Evolutionary conservation across 371 early-diverging fungal genomes (phyloP).

Genomic region (Mucor piriformis): DNA sequence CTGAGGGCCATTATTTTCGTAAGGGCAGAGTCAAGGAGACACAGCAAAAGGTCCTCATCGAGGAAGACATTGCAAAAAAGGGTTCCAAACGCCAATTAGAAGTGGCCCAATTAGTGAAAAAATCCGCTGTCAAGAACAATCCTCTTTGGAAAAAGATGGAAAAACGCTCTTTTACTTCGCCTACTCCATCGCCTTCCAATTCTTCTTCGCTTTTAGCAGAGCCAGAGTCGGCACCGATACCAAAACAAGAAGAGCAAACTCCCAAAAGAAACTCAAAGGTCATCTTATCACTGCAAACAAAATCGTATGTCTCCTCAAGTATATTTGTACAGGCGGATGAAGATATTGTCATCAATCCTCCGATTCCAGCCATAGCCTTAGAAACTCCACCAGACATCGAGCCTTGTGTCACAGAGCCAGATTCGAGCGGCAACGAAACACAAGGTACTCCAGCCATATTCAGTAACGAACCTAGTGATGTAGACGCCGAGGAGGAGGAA

Average conservation of each 20-base stretch:
- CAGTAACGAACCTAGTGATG: constrained; percentile 6
- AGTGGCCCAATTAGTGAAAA: constrained; percentile 26
- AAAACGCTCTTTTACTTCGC: constrained; percentile 17
- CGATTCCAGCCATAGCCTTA: background rate
- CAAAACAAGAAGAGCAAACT: background rate
- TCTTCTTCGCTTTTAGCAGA: background rate
- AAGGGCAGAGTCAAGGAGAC: constrained; percentile 32
- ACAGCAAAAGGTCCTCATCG: constrained; percentile 25
- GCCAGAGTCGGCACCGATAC: background rate
- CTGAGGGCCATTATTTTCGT: constrained; percentile 21
- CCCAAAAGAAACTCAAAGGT: constrained; percentile 32
- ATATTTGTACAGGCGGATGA: constrained; percentile 36
- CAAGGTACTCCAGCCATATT: constrained; percentile 1
- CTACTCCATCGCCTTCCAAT: constrained; percentile 1
- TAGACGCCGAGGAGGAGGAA: background rate
- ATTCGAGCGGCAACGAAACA: constrained; percentile 3
- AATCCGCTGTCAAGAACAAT: constrained; percentile 36
- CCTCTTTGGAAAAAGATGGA: constrained; percentile 43
- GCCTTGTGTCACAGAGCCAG: background rate
- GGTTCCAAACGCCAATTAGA: constrained; percentile 20
- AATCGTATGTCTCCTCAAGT: constrained; percentile 44
- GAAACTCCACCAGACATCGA: background rate
- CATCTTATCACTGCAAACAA: constrained; percentile 33
- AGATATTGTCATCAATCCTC: background rate
- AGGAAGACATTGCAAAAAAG: constrained; percentile 23